These are phyloP conservation scores for Fusarium pininemorale DNA, from an alignment of 2,329 filamentous ascomycete species.

Conservation along the genomic window DNA sequence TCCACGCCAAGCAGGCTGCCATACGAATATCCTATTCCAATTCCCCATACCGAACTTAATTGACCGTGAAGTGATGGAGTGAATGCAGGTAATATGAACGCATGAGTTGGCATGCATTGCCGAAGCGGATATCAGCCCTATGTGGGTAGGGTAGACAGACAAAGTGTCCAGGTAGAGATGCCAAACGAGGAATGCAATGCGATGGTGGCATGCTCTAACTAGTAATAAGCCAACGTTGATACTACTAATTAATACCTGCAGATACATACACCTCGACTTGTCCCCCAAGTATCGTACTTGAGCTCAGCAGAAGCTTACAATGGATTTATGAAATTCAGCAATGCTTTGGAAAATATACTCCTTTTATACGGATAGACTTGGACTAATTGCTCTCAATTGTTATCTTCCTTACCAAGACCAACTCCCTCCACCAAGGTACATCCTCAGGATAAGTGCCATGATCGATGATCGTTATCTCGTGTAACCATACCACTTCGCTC, in stretches of 20 bases:
- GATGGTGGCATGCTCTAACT: background rate
- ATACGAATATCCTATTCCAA: background rate
- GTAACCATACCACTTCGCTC: background rate
- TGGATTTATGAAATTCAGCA: too few species aligned
- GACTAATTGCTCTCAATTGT: too few species aligned
- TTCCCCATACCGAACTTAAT: background rate
- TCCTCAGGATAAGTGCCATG: background rate
- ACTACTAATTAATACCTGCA: background rate
- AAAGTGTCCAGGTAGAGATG: background rate
- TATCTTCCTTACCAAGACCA: background rate
- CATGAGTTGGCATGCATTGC: constrained; percentile 17
- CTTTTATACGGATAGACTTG: background rate
- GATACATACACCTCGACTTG: background rate
- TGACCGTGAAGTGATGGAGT: background rate
- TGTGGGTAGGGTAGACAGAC: background rate
- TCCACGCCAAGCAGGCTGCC: constrained; percentile 27
- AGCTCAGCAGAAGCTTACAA: background rate
- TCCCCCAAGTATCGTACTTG: background rate
- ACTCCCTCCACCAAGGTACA: background rate
- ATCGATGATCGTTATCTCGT: background rate
- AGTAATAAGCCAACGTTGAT: background rate
- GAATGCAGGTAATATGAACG: background rate
- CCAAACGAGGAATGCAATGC: constrained; percentile 22
- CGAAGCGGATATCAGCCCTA: constrained; percentile 19
- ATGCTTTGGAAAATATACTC: background rate